These are phyloP conservation scores for Bonnemaisonia californica DNA, from an alignment of 31 red algal genomes.

Conservation along the genomic window DNA sequence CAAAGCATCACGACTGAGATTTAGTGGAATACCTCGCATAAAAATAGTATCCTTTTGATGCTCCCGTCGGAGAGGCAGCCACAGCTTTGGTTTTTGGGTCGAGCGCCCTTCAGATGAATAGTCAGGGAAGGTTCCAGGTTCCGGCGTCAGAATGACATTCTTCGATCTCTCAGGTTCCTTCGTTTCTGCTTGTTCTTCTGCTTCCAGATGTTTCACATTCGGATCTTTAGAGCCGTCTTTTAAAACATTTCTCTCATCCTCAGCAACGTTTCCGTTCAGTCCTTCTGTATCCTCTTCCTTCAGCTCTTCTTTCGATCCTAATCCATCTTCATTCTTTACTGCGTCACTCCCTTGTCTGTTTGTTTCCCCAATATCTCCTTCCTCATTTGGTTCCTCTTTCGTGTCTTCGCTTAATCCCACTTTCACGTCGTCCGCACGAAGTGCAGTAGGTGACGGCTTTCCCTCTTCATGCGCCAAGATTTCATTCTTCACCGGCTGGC, in stretches of 20 bases:
- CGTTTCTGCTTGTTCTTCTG: neutral
- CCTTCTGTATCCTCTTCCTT: constrained; percentile 1
- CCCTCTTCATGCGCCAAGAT: too few relatives aligned
- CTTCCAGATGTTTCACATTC: too few relatives aligned
- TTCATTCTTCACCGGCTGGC: constrained; percentile 23
- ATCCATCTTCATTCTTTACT: too few relatives aligned
- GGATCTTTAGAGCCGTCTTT: constrained; percentile 4
- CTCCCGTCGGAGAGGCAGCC: constrained; percentile 27
- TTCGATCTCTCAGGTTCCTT: neutral
- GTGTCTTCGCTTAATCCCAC: neutral
- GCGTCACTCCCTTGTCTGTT: too few relatives aligned
- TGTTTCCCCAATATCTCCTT: neutral
- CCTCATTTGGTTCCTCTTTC: constrained; percentile 16
- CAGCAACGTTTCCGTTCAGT: neutral
- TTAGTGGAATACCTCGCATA: constrained; percentile 64
- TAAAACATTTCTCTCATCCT: constrained; percentile 13
- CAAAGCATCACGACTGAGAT: constrained; percentile 39
- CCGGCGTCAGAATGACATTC: neutral
- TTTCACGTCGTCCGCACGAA: neutral
- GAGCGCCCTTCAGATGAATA: too few relatives aligned
- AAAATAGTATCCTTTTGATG: constrained; percentile 60
- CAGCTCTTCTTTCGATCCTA: too few relatives aligned
- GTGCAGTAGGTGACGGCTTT: too few relatives aligned
- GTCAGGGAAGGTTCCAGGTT: too few relatives aligned
- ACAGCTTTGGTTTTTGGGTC: too few relatives aligned